Conservation (phyloP, 139 green algal species). For the Micractinium sp. region DNA sequence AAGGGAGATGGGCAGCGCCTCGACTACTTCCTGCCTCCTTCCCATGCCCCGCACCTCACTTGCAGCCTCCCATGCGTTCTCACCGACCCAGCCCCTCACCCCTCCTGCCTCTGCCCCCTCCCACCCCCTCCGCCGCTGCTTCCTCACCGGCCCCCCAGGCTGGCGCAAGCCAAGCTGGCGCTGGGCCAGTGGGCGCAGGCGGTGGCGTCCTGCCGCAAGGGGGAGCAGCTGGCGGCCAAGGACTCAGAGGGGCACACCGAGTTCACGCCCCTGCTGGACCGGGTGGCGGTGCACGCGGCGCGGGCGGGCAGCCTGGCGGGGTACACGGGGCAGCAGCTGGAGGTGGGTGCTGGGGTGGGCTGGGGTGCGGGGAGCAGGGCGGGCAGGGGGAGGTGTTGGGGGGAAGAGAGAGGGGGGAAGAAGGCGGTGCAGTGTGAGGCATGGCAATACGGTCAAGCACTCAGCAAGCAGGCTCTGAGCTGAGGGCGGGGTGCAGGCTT, state of each 20-base stretch:
- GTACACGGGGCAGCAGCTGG: slow-evolving; percentile 60
- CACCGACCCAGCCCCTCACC: too few relatives aligned
- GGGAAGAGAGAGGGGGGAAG: too few relatives aligned
- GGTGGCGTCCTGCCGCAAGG: slow-evolving; percentile 32
- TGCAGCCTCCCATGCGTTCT: too few relatives aligned
- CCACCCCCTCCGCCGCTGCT: too few relatives aligned
- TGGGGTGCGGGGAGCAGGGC: not conserved
- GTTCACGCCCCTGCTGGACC: slow-evolving; percentile 64
- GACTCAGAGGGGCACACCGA: slow-evolving; percentile 35
- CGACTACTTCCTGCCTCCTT: not conserved
- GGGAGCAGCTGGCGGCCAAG: slow-evolving; percentile 28
- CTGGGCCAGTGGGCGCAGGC: slow-evolving; percentile 39
- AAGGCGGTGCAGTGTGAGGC: not conserved
- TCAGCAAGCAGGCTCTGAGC: too few relatives aligned
- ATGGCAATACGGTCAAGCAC: not conserved
- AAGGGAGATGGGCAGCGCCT: not conserved
- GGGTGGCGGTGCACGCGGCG: slow-evolving; percentile 51
- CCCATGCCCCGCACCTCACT: not conserved
- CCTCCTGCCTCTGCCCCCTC: too few relatives aligned
- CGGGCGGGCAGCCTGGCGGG: slow-evolving; percentile 49
- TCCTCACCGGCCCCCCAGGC: not conserved
- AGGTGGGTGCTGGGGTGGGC: slow-evolving; percentile 48
- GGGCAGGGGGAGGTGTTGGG: not conserved
- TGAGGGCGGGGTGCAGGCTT: not conserved
- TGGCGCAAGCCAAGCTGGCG: slow-evolving; percentile 51